Evolutionary conservation across 805 yeast genomes (phyloP).

Genomic region (Cyberlindnera americana): DNA sequence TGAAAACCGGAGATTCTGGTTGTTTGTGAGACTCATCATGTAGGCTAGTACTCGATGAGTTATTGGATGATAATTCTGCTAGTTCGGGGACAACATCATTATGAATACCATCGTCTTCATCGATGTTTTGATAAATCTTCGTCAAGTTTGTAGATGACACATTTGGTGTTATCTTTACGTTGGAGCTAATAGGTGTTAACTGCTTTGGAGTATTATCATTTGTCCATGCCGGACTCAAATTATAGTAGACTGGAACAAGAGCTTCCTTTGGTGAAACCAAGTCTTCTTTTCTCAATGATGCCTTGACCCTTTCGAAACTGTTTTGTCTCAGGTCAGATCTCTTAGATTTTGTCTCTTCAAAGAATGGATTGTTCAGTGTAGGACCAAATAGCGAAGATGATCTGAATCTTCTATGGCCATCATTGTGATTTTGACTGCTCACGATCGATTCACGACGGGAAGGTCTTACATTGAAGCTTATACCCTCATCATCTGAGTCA

Average conservation of each 20-base stretch:
- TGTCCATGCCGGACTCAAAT: constrained; percentile 2
- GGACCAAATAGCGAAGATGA: constrained; percentile 28
- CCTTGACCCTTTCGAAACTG: constrained; percentile 16
- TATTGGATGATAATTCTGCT: constrained; percentile 25
- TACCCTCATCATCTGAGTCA: constrained; percentile 25
- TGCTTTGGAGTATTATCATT: constrained; percentile 1
- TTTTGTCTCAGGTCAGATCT: constrained; percentile 8
- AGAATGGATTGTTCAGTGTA: constrained; percentile 22
- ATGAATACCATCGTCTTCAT: constrained; percentile 25
- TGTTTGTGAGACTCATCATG: constrained; percentile 7
- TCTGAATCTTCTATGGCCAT: constrained; percentile 24
- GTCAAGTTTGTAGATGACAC: constrained; percentile 5
- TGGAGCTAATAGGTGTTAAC: constrained; percentile 8
- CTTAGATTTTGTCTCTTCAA: constrained; percentile 4
- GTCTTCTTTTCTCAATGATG: constrained; percentile 13
- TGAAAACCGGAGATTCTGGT: not conserved
- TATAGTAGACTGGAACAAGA: not conserved
- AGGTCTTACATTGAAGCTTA: constrained; percentile 23
- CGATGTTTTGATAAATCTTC: constrained; percentile 24
- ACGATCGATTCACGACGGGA: constrained; percentile 12
- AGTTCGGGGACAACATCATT: constrained; percentile 22
- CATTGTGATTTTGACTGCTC: constrained; percentile 1
- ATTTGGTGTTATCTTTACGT: constrained; percentile 4
- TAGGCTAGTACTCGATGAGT: constrained; percentile 24
- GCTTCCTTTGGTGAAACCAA: constrained; percentile 10